A percentile compares a stretch with the other conserved stretches of the same genome.
These are phyloP conservation scores for Xenoacremonium recifei DNA, from an alignment of 2,329 filamentous ascomycete genomes.

Conservation along the genomic window DNA sequence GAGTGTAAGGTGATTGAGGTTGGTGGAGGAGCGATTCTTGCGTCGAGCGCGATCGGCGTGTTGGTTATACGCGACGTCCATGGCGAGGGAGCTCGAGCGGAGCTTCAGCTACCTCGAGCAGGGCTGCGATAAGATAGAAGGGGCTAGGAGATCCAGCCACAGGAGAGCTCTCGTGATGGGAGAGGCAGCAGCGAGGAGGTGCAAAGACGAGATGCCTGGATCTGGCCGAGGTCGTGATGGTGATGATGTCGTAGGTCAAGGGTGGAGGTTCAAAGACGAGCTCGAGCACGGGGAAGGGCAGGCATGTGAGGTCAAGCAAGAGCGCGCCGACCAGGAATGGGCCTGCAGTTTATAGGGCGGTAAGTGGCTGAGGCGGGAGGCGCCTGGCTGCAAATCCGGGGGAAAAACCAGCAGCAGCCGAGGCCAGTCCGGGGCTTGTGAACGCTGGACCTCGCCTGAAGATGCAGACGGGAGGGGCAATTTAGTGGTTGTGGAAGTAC, in stretches of 20 bases:
- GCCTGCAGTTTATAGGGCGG: conserved; percentile 1
- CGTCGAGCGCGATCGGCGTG: conserved; percentile 56
- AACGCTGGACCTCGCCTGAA: neutral
- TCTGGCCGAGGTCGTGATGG: neutral
- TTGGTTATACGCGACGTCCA: conserved; percentile 63
- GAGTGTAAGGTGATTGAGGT: conserved; percentile 59
- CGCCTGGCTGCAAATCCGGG: neutral
- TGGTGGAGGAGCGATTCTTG: conserved; percentile 58
- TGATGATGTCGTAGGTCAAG: neutral
- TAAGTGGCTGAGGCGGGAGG: neutral
- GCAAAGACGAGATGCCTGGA: neutral
- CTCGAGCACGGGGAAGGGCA: neutral
- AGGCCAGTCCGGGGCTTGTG: neutral
- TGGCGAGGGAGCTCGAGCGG: conserved; percentile 8
- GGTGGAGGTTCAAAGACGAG: too few species aligned
- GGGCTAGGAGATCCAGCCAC: neutral
- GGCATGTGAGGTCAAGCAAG: neutral
- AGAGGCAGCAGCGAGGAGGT: neutral
- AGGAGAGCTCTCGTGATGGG: too few species aligned
- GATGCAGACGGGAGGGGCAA: too few species aligned
- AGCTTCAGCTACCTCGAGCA: too few species aligned
- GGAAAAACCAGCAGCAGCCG: neutral
- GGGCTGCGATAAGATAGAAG: too few species aligned
- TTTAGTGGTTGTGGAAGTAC: neutral
- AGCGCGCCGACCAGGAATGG: neutral